Evolutionary conservation across 352 stramenopile genomes (phyloP).

Genomic region (Phytophthora hibernalis): DNA sequence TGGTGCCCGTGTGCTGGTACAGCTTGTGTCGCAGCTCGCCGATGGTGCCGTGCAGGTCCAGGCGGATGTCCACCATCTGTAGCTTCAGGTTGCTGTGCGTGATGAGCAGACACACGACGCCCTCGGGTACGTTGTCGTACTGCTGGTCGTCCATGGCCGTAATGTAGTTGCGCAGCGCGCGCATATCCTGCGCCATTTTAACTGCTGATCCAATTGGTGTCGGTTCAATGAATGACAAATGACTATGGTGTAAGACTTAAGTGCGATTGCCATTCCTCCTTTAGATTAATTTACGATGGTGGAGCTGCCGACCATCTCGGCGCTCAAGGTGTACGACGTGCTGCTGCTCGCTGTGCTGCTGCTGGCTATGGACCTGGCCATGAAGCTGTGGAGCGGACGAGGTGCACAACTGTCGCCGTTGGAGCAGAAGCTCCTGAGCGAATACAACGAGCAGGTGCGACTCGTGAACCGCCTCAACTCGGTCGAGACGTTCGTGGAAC

Average conservation of each 20-base stretch:
- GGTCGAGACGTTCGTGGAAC: slow-evolving; percentile 89
- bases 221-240: slow-evolving; percentile 5
- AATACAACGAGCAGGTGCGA: slow-evolving; percentile 83
- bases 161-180: slow-evolving; percentile 78
- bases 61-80: slow-evolving; percentile 97
- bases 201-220: slow-evolving; percentile 5
- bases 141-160: slow-evolving; percentile 87
- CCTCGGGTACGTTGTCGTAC: slow-evolving; percentile 87
- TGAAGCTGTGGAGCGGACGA: slow-evolving; percentile 63
- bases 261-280: slow-evolving; percentile 25
- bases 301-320: slow-evolving; percentile 53
- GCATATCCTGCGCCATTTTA: slow-evolving; percentile 86
- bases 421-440: slow-evolving; percentile 61
- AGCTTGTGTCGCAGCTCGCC: slow-evolving; percentile 92
- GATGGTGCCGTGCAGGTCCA: slow-evolving; percentile 94
- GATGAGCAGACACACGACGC: slow-evolving; percentile 95
- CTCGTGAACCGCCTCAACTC: slow-evolving; percentile 87
- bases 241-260: slow-evolving; percentile 23
- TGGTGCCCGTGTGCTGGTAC: slow-evolving; percentile 96
- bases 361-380: slow-evolving; percentile 54
- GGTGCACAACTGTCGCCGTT: slow-evolving; percentile 59
- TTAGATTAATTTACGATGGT: slow-evolving; percentile 13
- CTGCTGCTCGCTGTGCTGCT: slow-evolving; percentile 68
- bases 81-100: slow-evolving; percentile 98
- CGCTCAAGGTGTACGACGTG: slow-evolving; percentile 76